These are phyloP conservation scores for Letharia lupina DNA, from an alignment of 495 filamentous ascomycete species.

Conservation along the genomic window DNA sequence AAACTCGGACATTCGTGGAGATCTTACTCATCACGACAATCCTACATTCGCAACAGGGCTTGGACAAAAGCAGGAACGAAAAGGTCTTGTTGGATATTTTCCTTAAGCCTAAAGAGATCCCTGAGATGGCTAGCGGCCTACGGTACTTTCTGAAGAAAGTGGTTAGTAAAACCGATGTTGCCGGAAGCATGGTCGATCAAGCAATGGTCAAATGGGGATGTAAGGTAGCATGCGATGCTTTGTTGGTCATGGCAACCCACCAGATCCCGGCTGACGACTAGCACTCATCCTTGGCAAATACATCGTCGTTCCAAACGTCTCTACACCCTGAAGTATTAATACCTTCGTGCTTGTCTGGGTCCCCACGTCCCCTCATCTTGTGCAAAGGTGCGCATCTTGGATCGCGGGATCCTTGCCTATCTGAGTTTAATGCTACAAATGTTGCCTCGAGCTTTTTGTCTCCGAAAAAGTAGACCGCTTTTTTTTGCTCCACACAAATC, in stretches of 20 bases:
- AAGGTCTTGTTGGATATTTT: slow-evolving; percentile 58
- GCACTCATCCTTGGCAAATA: not conserved
- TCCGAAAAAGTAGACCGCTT: no score
- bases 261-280: not conserved
- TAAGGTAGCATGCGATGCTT: slow-evolving; percentile 50
- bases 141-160: slow-evolving; percentile 73
- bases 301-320: no score
- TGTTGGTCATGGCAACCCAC: slow-evolving; percentile 38
- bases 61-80: slow-evolving; percentile 37
- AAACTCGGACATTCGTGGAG: slow-evolving; percentile 71
- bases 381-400: not conserved
- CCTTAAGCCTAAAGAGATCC: slow-evolving; percentile 46
- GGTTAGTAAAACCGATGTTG: slow-evolving; percentile 65
- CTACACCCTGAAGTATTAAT: no score
- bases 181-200: slow-evolving; percentile 49
- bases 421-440: not conserved
- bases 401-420: not conserved
- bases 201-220: slow-evolving; percentile 63
- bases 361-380: no score
- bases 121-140: slow-evolving; percentile 59
- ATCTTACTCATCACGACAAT: slow-evolving; percentile 68
- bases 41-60: slow-evolving; percentile 45
- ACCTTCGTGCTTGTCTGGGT: no score
- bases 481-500: not conserved
- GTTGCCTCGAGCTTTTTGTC: no score